Percentiles rank a stretch among this genome's conserved stretches.
These are phyloP conservation scores for Cutaneotrichosporon mucoides DNA, from an alignment of 1,284 basidiomycete species.

Conservation along the genomic window DNA sequence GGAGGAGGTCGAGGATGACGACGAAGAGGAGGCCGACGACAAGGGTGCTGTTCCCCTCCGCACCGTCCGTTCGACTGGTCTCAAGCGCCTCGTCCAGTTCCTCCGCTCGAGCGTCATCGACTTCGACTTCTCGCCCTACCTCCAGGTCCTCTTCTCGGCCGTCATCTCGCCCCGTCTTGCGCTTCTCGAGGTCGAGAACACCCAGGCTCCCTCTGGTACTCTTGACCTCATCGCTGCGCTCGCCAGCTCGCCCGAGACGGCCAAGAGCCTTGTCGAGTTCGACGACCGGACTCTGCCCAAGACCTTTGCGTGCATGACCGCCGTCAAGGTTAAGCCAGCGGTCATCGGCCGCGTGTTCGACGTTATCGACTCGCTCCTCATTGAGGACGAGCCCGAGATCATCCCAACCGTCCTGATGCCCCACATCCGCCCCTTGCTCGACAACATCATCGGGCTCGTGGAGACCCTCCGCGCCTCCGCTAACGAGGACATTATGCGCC, in stretches of 20 bases:
- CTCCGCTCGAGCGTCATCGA: constrained; percentile 61
- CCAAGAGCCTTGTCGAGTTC: constrained; percentile 63
- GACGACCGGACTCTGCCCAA: constrained; percentile 69
- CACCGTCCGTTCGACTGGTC: constrained; percentile 70
- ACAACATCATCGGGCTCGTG: constrained; percentile 68
- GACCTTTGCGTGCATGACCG: constrained; percentile 74
- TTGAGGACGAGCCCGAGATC: constrained; percentile 49
- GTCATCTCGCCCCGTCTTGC: constrained; percentile 80
- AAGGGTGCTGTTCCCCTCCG: constrained; percentile 54
- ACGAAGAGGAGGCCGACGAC: constrained; percentile 39
- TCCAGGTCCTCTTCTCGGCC: constrained; percentile 62
- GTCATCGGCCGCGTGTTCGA: constrained; percentile 81
- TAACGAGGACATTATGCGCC: constrained; percentile 69
- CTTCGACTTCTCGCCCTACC: constrained; percentile 73
- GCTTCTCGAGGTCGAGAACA: constrained; percentile 75
- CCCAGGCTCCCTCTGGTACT: constrained; percentile 84
- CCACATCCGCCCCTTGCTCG: constrained; percentile 69
- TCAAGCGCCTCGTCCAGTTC: constrained; percentile 85
- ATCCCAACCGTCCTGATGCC: constrained; percentile 60
- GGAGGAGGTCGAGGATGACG: constrained; percentile 46
- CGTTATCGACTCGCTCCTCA: constrained; percentile 71
- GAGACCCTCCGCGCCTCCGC: constrained; percentile 54
- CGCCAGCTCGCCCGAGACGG: constrained; percentile 61
- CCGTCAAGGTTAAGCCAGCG: constrained; percentile 78
- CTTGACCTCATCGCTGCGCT: constrained; percentile 82